Evolutionary conservation across 495 filamentous ascomycete species (phyloP).

Genomic region (Neurospora cerealis): DNA sequence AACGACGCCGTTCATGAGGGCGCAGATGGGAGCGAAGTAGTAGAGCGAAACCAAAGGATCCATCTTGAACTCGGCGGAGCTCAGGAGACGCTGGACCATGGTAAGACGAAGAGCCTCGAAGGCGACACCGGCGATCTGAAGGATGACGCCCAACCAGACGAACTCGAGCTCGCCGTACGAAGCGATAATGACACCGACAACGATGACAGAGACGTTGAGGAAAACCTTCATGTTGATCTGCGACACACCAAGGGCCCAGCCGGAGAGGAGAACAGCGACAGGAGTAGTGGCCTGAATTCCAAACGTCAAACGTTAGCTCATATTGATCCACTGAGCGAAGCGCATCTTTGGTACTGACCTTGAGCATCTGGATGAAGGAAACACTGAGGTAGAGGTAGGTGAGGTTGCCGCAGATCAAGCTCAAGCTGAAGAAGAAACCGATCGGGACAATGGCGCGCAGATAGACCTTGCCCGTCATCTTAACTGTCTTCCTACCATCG

Average conservation of each 20-base stretch:
- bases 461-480: constrained; percentile 89
- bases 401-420: constrained; percentile 88
- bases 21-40: constrained; percentile 92
- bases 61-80: constrained; percentile 92
- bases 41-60: constrained; percentile 91
- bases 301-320: constrained; percentile 14
- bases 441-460: constrained; percentile 87
- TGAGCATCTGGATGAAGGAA: constrained; percentile 96
- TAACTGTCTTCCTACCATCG: constrained; percentile 81
- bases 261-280: constrained; percentile 75
- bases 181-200: constrained; percentile 81
- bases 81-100: constrained; percentile 83
- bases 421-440: constrained; percentile 85
- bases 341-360: constrained; percentile 44
- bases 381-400: constrained; percentile 89
- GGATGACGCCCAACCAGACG: constrained; percentile 75
- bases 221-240: constrained; percentile 70
- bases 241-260: constrained; percentile 73
- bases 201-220: constrained; percentile 78
- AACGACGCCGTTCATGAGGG: constrained; percentile 74
- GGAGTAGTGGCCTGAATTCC: constrained; percentile 68
- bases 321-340: background rate
- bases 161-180: constrained; percentile 92
- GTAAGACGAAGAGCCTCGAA: constrained; percentile 88
- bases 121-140: constrained; percentile 72